A percentile compares a stretch with the other conserved stretches of the same genome.
Conservation (phyloP, 2,329 filamentous ascomycete species). For the Aspergillus hortae region DNA sequence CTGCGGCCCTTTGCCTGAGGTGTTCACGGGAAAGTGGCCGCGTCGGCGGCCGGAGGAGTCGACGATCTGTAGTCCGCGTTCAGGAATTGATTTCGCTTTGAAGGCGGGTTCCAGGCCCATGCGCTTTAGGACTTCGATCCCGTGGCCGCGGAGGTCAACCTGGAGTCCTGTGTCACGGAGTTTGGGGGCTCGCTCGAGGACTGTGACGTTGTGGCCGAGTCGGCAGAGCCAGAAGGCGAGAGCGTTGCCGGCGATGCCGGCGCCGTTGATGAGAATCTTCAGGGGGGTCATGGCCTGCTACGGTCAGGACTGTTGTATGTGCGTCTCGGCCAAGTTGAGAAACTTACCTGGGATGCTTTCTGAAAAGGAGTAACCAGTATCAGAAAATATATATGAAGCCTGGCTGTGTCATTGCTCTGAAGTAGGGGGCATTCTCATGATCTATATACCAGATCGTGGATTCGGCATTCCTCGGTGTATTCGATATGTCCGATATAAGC, state of each 20-base stretch:
- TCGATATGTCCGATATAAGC: too few species aligned
- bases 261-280: conserved; percentile 49
- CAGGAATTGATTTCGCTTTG: conserved; percentile 38
- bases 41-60: conserved; percentile 35
- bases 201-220: conserved; percentile 37
- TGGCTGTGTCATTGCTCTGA: too few species aligned
- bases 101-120: conserved; percentile 51
- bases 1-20: conserved; percentile 31
- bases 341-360: too few species aligned
- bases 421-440: too few species aligned
- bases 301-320: too few species aligned
- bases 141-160: conserved; percentile 53
- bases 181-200: conserved; percentile 40
- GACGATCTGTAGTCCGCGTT: conserved; percentile 49
- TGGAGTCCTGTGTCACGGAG: conserved; percentile 51
- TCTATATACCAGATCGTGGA: too few species aligned
- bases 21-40: conserved; percentile 43
- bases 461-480: too few species aligned
- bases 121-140: conserved; percentile 49
- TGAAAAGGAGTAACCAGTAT: too few species aligned
- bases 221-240: conserved; percentile 51
- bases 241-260: conserved; percentile 39
- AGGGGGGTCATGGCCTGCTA: conserved; percentile 15
- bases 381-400: too few species aligned
- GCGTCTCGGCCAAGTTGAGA: too few species aligned